A percentile compares a stretch with the other conserved stretches of the same genome.
Evolutionary conservation across 2,329 filamentous ascomycete genomes (phyloP).

Genomic region (Orbilia oligospora): DNA sequence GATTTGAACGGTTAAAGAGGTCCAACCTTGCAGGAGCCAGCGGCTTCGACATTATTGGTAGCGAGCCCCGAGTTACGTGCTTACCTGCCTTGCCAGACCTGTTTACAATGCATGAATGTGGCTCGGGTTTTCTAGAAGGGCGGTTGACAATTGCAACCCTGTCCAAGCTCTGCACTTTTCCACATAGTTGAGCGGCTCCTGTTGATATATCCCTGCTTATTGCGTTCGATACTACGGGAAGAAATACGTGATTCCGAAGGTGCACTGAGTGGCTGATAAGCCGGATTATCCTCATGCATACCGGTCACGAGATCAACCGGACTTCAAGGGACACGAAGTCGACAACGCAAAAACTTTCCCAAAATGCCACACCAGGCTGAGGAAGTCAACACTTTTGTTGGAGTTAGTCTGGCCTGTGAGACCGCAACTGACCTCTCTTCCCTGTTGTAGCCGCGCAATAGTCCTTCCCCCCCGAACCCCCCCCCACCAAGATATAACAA

Average conservation of each 20-base stretch:
- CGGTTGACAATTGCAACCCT: background rate
- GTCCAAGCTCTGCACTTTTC: background rate
- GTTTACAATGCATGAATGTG: slow-evolving; percentile 23
- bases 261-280: background rate
- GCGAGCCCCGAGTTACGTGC: background rate
- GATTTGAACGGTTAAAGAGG: slow-evolving; percentile 16
- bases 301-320: background rate
- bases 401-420: background rate
- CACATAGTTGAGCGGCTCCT: background rate
- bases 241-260: slow-evolving; percentile 6
- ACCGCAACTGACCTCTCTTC: background rate
- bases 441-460: too few relatives aligned
- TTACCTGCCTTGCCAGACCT: background rate
- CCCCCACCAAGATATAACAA: background rate
- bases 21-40: background rate
- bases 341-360: slow-evolving; percentile 1
- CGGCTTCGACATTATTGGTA: slow-evolving; percentile 9
- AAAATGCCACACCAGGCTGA: slow-evolving; percentile 36
- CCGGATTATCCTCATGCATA: background rate
- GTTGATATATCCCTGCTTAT: slow-evolving; percentile 6
- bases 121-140: slow-evolving; percentile 17
- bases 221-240: slow-evolving; percentile 10
- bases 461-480: background rate
- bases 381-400: background rate
- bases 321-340: background rate